A percentile compares a stretch with the other conserved stretches of the same genome.
Evolutionary conservation across 495 filamentous ascomycete genomes (phyloP).

Genomic region (Hypoxylon subgilvum): DNA sequence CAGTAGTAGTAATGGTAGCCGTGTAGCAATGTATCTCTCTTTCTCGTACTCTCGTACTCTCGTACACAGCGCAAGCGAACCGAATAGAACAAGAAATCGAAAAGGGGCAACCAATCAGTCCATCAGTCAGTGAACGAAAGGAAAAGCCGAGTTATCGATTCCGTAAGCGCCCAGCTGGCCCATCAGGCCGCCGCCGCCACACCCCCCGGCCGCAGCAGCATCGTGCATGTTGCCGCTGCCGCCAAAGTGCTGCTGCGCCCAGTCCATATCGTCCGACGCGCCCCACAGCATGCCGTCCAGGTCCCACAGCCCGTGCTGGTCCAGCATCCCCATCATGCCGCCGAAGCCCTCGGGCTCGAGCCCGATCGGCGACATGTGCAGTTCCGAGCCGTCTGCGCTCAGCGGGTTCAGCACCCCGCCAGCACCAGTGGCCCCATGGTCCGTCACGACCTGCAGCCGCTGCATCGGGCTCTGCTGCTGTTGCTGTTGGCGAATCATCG

Average conservation of each 20-base stretch:
- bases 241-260: constrained; percentile 40
- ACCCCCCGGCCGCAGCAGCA: constrained; percentile 7
- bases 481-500: constrained; percentile 41
- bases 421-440: too few species aligned
- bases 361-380: constrained; percentile 58
- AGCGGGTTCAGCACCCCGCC: constrained; percentile 42
- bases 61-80: not conserved
- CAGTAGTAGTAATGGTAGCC: constrained; percentile 20
- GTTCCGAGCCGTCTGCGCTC: constrained; percentile 35
- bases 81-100: constrained; percentile 8
- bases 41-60: constrained; percentile 6
- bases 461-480: constrained; percentile 35
- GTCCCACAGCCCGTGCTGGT: constrained; percentile 63
- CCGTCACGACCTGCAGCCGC: constrained; percentile 45
- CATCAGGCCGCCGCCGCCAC: constrained; percentile 23
- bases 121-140: constrained; percentile 35
- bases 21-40: constrained; percentile 30
- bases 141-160: constrained; percentile 34
- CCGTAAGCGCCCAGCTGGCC: constrained; percentile 34
- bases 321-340: constrained; percentile 59
- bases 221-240: constrained; percentile 22
- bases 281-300: constrained; percentile 61
- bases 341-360: constrained; percentile 58
- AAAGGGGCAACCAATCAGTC: too few species aligned
- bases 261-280: constrained; percentile 46